These are phyloP conservation scores for Parsonsia alboflavescens DNA, from an alignment of 257 asterid species.

Conservation along the genomic window DNA sequence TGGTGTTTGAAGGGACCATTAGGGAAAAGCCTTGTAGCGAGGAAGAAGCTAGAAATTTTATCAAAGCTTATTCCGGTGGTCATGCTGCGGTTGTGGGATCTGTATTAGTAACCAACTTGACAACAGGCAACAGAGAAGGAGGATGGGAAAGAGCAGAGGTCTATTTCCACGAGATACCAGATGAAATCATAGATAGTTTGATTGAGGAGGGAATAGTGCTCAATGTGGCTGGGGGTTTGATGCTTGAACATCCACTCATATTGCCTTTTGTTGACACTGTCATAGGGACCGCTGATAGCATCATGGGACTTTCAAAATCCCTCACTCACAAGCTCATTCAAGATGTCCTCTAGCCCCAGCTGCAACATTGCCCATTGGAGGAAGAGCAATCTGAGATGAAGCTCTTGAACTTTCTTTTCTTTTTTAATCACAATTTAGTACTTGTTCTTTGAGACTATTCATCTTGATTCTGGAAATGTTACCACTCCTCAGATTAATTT, in stretches of 20 bases:
- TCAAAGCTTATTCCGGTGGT: constrained; percentile 78
- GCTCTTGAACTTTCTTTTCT: too few species aligned
- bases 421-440: too few species aligned
- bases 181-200: constrained; percentile 67
- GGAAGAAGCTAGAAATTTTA: constrained; percentile 71
- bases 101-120: constrained; percentile 60
- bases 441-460: too few species aligned
- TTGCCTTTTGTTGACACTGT: constrained; percentile 72
- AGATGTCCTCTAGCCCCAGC: constrained; percentile 43
- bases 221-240: constrained; percentile 87
- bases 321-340: constrained; percentile 63
- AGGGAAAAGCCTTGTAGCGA: constrained; percentile 74
- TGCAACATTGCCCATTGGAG: not conserved
- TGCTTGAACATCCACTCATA: constrained; percentile 86
- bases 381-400: too few species aligned
- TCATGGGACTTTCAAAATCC: constrained; percentile 81
- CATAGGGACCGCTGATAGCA: constrained; percentile 76
- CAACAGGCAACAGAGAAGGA: constrained; percentile 60
- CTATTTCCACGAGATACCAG: constrained; percentile 81
- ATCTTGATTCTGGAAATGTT: too few species aligned
- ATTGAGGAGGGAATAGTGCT: constrained; percentile 69
- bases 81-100: constrained; percentile 79
- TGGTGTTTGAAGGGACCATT: constrained; percentile 66
- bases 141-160: constrained; percentile 92
- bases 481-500: too few species aligned